phyloP scores from a whole-genome alignment of 2,329 filamentous ascomycete species.

The Laburnicola sp. region DNA sequence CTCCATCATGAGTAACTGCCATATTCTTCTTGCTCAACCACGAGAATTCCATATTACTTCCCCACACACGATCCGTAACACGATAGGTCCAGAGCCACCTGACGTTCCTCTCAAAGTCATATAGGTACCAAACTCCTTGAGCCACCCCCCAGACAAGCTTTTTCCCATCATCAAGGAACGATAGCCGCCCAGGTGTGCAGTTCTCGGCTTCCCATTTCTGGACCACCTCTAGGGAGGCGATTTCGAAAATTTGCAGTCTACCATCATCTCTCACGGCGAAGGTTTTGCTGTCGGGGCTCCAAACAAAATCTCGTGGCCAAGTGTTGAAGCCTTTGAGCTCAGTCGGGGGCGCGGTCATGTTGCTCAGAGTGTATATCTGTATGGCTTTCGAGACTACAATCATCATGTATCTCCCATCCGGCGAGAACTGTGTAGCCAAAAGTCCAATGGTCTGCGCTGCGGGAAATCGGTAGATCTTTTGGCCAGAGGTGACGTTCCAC shows the following conservation, averaged over 20 bases:
- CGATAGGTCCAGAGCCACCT: constrained; percentile 4
- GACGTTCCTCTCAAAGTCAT: constrained; percentile 13
- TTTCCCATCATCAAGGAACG: constrained; percentile 9
- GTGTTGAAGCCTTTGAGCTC: constrained; percentile 10
- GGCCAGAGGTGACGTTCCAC: constrained; percentile 14
- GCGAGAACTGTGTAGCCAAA: constrained; percentile 13
- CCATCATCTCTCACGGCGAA: constrained; percentile 5
- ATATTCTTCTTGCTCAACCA: neutral
- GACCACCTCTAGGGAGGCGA: constrained; percentile 2
- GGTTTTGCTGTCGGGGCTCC: constrained; percentile 9
- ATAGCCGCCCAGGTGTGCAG: neutral
- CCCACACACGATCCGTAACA: constrained; percentile 8
- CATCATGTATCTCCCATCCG: constrained; percentile 12
- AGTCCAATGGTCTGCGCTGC: constrained; percentile 1
- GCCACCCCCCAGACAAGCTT: constrained; percentile 6
- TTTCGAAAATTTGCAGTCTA: neutral
- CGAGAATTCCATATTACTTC: neutral
- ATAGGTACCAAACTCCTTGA: constrained; percentile 5
- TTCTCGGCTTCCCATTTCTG: constrained; percentile 11
- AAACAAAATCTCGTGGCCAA: constrained; percentile 7
- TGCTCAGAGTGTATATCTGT: constrained; percentile 11
- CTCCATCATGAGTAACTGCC: constrained; percentile 8
- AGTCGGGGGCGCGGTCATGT: constrained; percentile 8
- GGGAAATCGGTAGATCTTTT: constrained; percentile 10
- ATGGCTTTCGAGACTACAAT: constrained; percentile 7